Evolutionary conservation across 2,329 filamentous ascomycete genomes (phyloP), one percentile per base, ranked within the genome.

Genomic region (Talaromyces sp.): DNA sequence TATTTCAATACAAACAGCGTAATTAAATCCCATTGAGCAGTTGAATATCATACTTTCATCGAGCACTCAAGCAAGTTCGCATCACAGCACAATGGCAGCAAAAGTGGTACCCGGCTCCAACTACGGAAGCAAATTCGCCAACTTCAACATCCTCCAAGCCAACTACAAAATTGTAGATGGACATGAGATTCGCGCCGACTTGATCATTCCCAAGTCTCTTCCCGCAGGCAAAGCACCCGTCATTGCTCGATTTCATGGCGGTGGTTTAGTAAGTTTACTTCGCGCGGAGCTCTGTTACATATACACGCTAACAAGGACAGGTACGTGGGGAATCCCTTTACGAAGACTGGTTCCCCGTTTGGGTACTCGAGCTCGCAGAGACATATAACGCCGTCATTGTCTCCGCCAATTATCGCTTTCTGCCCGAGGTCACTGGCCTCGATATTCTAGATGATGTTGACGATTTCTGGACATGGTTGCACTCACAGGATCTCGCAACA

Each of bases 391-490:
- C 82, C 35, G 79, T 85, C 61, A 72, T 80, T 39, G 68, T 84
- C 3, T 72, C 77, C 1, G 79, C 80, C 0, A 79, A 82, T 69
- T 82, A 85, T 70, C 81, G 82, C 9, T 77, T 85, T 4, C 66
- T 81, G 9, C 82, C 83, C 19, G 82, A 84, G 66, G 73, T 79
- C 63, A 79, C 56, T 25, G 80, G 80, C 10, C 35, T 72, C 5
- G 79, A 84, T n/a, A 80, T 84, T 61, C 70, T 84, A 2, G 70
- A 76, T 8, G 83, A 85, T 68, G 66, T 84, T 1, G 52, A 69
- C 6, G 78, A 81, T 67, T 81, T 83, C 68, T 84, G 79, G 79
- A 67, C 66, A 13, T 85, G 82, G 82, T 67, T 82, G 43, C 67
- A 68, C 58, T 66, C 60, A 0, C 39, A 68, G 0, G 45, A 61